Evolutionary conservation across 2,329 filamentous ascomycete species (phyloP).

Genomic region (Colletotrichum sp.): DNA sequence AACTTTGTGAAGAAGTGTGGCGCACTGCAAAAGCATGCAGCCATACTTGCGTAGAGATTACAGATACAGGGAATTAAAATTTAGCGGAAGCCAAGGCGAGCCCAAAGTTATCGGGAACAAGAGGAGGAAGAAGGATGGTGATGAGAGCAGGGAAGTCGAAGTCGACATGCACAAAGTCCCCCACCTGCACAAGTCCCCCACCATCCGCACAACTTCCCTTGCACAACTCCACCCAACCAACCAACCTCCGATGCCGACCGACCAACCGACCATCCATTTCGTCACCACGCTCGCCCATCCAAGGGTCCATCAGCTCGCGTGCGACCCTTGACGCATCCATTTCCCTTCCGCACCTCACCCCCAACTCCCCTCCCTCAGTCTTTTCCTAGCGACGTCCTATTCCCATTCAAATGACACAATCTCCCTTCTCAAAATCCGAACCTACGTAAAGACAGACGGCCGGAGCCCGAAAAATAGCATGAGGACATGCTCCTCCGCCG

Average conservation of each 20-base stretch:
- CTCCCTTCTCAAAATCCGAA: not conserved
- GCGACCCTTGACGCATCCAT: conserved; percentile 5
- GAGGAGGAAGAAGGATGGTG: too few relatives aligned
- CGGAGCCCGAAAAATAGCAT: conserved; percentile 40
- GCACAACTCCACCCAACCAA: conserved; percentile 22
- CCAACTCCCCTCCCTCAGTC: not conserved
- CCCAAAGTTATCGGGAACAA: too few relatives aligned
- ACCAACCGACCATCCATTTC: conserved; percentile 24
- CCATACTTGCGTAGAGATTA: too few relatives aligned
- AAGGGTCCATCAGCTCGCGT: not conserved
- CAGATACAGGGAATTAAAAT: too few relatives aligned
- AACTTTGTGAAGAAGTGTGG: too few relatives aligned
- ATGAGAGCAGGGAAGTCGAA: too few relatives aligned
- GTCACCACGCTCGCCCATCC: not conserved
- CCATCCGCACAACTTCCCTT: not conserved
- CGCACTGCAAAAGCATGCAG: too few relatives aligned
- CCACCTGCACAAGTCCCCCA: not conserved
- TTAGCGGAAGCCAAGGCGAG: too few relatives aligned
- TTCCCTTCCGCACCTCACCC: not conserved
- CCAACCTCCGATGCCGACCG: conserved; percentile 11
- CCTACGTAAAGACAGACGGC: conserved; percentile 29
- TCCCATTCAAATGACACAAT: not conserved
- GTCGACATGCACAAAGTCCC: not conserved
- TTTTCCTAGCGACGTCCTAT: not conserved
- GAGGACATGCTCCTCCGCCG: conserved; percentile 66